Evolutionary conservation across 495 filamentous ascomycete species (phyloP).

Genomic region (Astrocystis sublimbata): DNA sequence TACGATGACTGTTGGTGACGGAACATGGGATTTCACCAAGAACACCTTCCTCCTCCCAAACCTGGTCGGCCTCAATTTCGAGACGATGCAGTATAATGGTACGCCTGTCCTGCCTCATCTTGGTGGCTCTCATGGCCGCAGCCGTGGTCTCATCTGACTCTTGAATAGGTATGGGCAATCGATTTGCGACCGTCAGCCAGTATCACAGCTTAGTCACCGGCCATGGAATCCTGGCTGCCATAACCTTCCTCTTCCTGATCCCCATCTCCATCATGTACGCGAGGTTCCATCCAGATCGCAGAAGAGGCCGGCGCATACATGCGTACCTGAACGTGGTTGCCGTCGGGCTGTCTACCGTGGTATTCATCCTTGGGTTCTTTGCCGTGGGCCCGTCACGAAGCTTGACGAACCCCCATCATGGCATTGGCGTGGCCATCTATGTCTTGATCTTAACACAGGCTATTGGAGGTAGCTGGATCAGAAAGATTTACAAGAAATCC

Average conservation of each 20-base stretch:
- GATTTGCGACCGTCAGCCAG: conserved; percentile 70
- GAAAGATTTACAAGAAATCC: conserved; percentile 58
- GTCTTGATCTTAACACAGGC: conserved; percentile 79
- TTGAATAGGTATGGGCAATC: conserved; percentile 80
- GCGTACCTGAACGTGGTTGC: conserved; percentile 86
- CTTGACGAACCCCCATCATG: conserved; percentile 91
- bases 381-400: conserved; percentile 75
- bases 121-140: neutral
- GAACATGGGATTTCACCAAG: conserved; percentile 81
- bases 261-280: conserved; percentile 75
- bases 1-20: conserved; percentile 84
- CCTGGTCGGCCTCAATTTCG: conserved; percentile 82
- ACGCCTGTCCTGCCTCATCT: conserved; percentile 29
- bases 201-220: conserved; percentile 80
- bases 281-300: conserved; percentile 67
- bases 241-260: conserved; percentile 84
- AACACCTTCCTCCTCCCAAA: conserved; percentile 90
- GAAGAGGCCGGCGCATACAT: conserved; percentile 70
- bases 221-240: conserved; percentile 82
- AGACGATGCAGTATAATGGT: conserved; percentile 97
- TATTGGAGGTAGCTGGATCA: conserved; percentile 72
- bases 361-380: conserved; percentile 75
- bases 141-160: conserved; percentile 18
- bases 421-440: conserved; percentile 89
- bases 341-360: conserved; percentile 66